A percentile compares a stretch with the other conserved stretches of the same genome.
These are phyloP conservation scores for Leccinum subgranulosum DNA, from an alignment of 768 basidiomycete genomes.

Conservation along the genomic window DNA sequence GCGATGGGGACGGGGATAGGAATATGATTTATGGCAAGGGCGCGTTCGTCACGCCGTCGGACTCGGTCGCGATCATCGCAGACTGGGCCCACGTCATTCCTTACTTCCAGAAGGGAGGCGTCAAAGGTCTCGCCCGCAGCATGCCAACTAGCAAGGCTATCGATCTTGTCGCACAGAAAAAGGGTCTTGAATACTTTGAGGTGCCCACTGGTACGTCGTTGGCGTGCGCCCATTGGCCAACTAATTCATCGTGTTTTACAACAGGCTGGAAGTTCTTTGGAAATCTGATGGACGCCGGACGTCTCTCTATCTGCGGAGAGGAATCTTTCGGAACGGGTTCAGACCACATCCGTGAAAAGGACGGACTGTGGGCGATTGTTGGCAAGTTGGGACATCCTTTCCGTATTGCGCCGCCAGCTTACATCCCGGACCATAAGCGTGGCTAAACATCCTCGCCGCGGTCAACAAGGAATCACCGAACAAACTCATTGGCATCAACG, in stretches of 20 bases:
- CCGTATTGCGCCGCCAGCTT: slow-evolving; percentile 6
- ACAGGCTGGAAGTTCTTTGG: slow-evolving; percentile 99
- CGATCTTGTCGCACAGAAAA: slow-evolving; percentile 92
- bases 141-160: slow-evolving; percentile 99
- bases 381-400: slow-evolving; percentile 48
- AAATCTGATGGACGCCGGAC: slow-evolving; percentile 98
- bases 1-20: slow-evolving; percentile 95
- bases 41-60: slow-evolving; percentile 96
- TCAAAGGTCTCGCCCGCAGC: slow-evolving; percentile 93
- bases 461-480: slow-evolving; percentile 74
- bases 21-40: slow-evolving; percentile 99
- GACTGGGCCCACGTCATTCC: slow-evolving; percentile 93
- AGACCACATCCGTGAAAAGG: slow-evolving; percentile 99
- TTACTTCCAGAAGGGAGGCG: slow-evolving; percentile 83
- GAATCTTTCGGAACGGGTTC: slow-evolving; percentile 99
- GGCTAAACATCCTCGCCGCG: slow-evolving; percentile 95
- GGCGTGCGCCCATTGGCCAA: not conserved
- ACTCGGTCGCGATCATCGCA: slow-evolving; percentile 98
- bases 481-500: slow-evolving; percentile 85
- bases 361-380: slow-evolving; percentile 96
- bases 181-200: slow-evolving; percentile 90
- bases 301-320: slow-evolving; percentile 97
- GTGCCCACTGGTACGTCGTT: slow-evolving; percentile 81
- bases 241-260: not conserved
- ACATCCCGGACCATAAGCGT: slow-evolving; percentile 51